Percentiles rank a stretch among this genome's conserved stretches.
phyloP scores from a whole-genome alignment of 306 rosid genomes.

The Elaeagnus macrophylla region DNA sequence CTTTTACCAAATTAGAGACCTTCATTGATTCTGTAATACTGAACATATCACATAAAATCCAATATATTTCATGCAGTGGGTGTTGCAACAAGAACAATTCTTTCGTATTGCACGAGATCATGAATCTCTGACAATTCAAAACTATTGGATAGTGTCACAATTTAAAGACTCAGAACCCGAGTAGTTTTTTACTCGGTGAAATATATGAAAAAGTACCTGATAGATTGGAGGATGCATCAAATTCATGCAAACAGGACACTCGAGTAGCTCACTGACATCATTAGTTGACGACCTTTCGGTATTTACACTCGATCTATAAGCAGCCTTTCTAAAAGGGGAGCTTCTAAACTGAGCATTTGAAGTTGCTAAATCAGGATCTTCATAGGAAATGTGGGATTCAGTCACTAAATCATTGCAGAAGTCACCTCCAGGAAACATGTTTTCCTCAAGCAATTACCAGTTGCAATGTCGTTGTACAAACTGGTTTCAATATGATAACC shows the following conservation, averaged over 20 bases:
- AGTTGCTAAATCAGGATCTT: constrained; percentile 25
- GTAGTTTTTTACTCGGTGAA: not conserved
- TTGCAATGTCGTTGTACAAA: constrained; percentile 6
- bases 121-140: not conserved
- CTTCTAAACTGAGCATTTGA: constrained; percentile 26
- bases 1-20: too few species aligned
- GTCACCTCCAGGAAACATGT: constrained; percentile 27
- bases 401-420: constrained; percentile 25
- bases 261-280: constrained; percentile 45
- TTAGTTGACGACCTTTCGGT: constrained; percentile 20
- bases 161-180: not conserved
- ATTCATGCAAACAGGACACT: constrained; percentile 54
- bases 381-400: constrained; percentile 19
- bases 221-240: constrained; percentile 50
- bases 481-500: constrained; percentile 2
- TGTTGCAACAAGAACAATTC: too few species aligned
- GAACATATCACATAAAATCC: too few species aligned
- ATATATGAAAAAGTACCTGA: constrained; percentile 29
- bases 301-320: constrained; percentile 20
- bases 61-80: too few species aligned
- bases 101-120: too few species aligned
- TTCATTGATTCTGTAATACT: too few species aligned
- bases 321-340: constrained; percentile 22
- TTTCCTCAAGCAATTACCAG: constrained; percentile 16
- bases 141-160: too few species aligned